Percentiles rank a stretch among this genome's conserved stretches.
phyloP scores from a whole-genome alignment of 2,329 filamentous ascomycete species.

The Fonsecaea pedrosoi region DNA sequence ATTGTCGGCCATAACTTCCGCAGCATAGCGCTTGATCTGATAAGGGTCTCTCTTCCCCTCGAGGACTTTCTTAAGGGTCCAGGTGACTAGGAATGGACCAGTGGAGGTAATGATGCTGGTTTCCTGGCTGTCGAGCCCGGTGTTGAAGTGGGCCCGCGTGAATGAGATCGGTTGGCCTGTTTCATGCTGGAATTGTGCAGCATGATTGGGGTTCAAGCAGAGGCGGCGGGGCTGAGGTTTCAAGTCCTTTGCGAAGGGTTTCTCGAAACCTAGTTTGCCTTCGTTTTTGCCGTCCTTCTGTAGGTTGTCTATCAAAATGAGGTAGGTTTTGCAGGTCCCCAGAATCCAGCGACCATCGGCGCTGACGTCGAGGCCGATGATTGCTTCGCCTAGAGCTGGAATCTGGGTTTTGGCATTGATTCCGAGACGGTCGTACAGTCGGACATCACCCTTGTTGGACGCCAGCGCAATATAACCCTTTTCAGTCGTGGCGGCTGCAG shows the following conservation, averaged over 20 bases:
- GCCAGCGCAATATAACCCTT: conserved; percentile 97
- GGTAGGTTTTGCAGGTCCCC: conserved; percentile 90
- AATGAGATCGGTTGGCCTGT: conserved; percentile 86
- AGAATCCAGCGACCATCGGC: conserved; percentile 96
- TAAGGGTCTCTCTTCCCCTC: conserved; percentile 84
- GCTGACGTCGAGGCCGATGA: conserved; percentile 92
- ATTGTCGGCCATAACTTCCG: conserved; percentile 97
- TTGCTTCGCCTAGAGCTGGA: conserved; percentile 91
- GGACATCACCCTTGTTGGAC: conserved; percentile 96
- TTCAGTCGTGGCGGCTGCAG: conserved; percentile 88
- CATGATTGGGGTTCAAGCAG: conserved; percentile 85
- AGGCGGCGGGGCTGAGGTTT: conserved; percentile 94
- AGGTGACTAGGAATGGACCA: conserved; percentile 94
- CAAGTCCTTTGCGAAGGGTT: conserved; percentile 85
- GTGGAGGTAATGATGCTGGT: conserved; percentile 97
- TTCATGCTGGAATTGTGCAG: conserved; percentile 97
- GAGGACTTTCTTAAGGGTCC: conserved; percentile 90
- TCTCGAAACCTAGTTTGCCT: conserved; percentile 97
- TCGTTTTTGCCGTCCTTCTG: conserved; percentile 95
- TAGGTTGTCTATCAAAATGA: conserved; percentile 88
- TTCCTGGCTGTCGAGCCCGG: conserved; percentile 78
- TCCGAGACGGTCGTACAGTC: conserved; percentile 92
- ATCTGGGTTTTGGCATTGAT: conserved; percentile 98
- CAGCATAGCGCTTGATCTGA: conserved; percentile 92
- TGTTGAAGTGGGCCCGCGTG: conserved; percentile 92